Evolutionary conservation across 2,329 filamentous ascomycete species (phyloP), one percentile per base, ranked within the genome.

Genomic region (Penicillium frequentans): DNA sequence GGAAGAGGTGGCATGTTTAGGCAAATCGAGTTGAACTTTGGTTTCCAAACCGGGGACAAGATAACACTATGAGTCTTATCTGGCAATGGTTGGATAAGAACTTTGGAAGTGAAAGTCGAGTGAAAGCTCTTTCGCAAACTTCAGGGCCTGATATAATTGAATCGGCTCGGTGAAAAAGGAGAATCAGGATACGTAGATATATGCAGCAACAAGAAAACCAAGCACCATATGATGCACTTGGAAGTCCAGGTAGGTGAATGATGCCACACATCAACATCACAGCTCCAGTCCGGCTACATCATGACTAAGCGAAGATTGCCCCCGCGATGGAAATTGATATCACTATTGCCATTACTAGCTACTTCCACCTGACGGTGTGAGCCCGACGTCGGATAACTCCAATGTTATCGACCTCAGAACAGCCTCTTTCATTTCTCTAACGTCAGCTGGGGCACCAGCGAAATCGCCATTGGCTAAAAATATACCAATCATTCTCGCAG

Each of bases 1-100:
- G 69, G 67, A 33, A 78, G 51, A 29, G 76, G 76, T 56, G 76
- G 75, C 76, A 79, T 78, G 8, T 62, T 56, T 54, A 26, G 27
- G 14, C 26, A 21, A 26, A 5, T 14, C 5, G 4, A 19, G 5
- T 23, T 23, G 37, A 42, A 23, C 19, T 8, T 13, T 23, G 5
- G 8, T 42, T 42, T 13, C n/a, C 39, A 21, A 13, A 23, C 10
- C 1, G 19, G 21, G 11, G 7, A 16, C 11, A n/a, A 39, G 19
- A 42, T 23, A 42, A 9, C 19, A 9, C 39, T 19, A 39, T 8
- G 2, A 8, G 19, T 39, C 16, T 33, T 33, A 33, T 33, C 35
- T 9, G 39, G 19, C 19, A 19, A 23, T 23, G 6, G 10, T 23
- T 42, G 19, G 37, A 42, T 42, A 42, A 42, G 39, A 42, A 23